Conservation (phyloP, 2,329 filamentous ascomycete species). For the Pseudogymnoascus sp. region DNA sequence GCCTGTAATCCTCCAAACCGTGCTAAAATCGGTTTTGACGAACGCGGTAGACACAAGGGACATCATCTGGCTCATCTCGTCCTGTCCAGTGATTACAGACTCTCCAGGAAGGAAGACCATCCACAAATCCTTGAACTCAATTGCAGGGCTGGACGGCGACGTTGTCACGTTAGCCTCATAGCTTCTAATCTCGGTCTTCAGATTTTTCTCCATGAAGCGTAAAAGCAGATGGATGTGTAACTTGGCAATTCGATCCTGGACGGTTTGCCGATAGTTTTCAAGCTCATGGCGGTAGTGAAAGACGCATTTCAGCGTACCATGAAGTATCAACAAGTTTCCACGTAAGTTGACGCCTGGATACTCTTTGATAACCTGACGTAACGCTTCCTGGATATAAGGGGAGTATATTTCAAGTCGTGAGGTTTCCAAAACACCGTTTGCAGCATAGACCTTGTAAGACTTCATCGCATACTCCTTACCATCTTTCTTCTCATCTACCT, state of each 20-base stretch:
- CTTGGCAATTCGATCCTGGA: neutral
- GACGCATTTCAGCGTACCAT: slow-evolving; percentile 7
- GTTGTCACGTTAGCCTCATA: neutral
- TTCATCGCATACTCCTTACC: slow-evolving; percentile 5
- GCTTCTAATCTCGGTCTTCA: neutral
- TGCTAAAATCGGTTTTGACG: neutral
- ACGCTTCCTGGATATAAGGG: slow-evolving; percentile 10
- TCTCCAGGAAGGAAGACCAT: slow-evolving; percentile 12
- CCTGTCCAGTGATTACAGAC: neutral
- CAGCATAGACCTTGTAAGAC: neutral
- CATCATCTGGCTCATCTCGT: slow-evolving; percentile 1
- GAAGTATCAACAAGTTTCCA: slow-evolving; percentile 7
- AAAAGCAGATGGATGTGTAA: slow-evolving; percentile 11
- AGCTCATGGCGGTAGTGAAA: slow-evolving; percentile 14
- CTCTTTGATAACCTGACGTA: slow-evolving; percentile 9
- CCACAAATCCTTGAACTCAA: slow-evolving; percentile 13
- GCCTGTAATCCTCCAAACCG: neutral
- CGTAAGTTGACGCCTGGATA: slow-evolving; percentile 11
- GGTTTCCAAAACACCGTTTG: neutral
- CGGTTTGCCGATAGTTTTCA: slow-evolving; percentile 8
- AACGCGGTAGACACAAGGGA: neutral
- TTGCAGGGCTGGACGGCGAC: neutral
- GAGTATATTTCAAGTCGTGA: slow-evolving; percentile 11
- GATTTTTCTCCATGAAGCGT: slow-evolving; percentile 7
- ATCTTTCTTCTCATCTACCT: slow-evolving; percentile 1